phyloP scores from a whole-genome alignment of 768 basidiomycete genomes.

The Auriculariales sp. region DNA sequence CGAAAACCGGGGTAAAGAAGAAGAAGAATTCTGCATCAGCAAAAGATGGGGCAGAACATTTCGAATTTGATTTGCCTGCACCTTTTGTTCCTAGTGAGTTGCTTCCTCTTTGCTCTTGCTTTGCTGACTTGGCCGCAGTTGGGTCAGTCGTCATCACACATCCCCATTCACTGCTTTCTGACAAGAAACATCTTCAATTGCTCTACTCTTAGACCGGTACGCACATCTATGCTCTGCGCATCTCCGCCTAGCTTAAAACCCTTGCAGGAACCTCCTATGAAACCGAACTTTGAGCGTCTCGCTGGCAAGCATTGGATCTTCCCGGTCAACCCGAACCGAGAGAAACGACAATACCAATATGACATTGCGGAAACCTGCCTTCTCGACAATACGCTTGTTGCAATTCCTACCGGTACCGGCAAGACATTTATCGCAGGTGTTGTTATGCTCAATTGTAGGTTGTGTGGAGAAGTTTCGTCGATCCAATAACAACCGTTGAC shows the following conservation, averaged over 20 bases:
- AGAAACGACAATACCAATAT: constrained; percentile 86
- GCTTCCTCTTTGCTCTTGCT: not conserved
- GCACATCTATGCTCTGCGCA: not conserved
- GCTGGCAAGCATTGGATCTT: constrained; percentile 81
- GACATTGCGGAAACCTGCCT: constrained; percentile 79
- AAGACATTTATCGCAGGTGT: constrained; percentile 98
- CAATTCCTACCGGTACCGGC: constrained; percentile 88
- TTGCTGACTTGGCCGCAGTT: not conserved
- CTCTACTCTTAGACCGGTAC: not conserved
- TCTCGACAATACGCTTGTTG: constrained; percentile 87
- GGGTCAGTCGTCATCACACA: not conserved
- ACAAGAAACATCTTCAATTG: not conserved
- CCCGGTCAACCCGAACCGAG: constrained; percentile 74
- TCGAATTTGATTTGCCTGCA: constrained; percentile 73
- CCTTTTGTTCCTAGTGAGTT: constrained; percentile 55
- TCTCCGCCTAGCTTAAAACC: not conserved
- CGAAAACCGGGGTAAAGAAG: constrained; percentile 55
- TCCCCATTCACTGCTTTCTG: not conserved
- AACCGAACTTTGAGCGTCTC: constrained; percentile 58
- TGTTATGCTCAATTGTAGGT: constrained; percentile 84
- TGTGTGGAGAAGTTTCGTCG: not conserved
- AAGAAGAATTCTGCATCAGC: constrained; percentile 34
- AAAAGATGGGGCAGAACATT: constrained; percentile 43
- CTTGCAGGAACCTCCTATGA: constrained; percentile 58
- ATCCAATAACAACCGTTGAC: constrained; percentile 5